Base-by-base conservation (phyloP, 345 rosid genomes). In the Melastoma malabathricum region DNA sequence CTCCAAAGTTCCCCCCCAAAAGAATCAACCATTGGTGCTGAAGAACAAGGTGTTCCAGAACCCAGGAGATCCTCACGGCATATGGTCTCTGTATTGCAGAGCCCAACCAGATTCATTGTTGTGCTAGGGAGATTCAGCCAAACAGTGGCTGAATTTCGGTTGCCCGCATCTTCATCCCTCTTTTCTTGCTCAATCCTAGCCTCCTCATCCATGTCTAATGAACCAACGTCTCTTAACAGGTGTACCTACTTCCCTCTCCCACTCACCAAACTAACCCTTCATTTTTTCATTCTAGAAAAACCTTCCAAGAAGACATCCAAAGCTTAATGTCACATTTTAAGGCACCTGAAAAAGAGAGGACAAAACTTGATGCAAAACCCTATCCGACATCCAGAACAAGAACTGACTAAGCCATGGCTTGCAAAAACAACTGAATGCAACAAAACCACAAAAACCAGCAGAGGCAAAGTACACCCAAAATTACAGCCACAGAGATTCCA, bases 11-110 rank as follows among this genome's bases (percentile, higher is more conserved):
- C 68, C 44, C 77, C 75, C 44, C 77, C 72, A 71, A 72, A 76
- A 10, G 96, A 70, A 34, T 82, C 82, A 46, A 70, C 74, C 84
- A 84, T 62, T 46, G 89, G 70, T 69, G 89, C 76, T 56, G 94
- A 72, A 17, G 93, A 75, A 60, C 78, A 72, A 25, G 83, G 74
- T 50, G 88, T 56, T 46, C 10, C 38, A 31, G 73, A 64, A 60
- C 94, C 75, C 53, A 61, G 47, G 57, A 50, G 25, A 41, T 50
- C 52, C 12, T 59, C 62, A 43, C 51, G 51, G 44, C 63, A 59
- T 27, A 64, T 68, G 54, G 71, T 58, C 66, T 73, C 57, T 59
- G 63, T 70, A 66, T 66, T 81, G 65, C 73, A 81, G 34, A 64
- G 19, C 41, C 77, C 70, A 64, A 76, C 74, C 59, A 80, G 69